These are phyloP conservation scores for Emmonsia crescens DNA, from an alignment of 2,329 filamentous ascomycete species.

Conservation along the genomic window DNA sequence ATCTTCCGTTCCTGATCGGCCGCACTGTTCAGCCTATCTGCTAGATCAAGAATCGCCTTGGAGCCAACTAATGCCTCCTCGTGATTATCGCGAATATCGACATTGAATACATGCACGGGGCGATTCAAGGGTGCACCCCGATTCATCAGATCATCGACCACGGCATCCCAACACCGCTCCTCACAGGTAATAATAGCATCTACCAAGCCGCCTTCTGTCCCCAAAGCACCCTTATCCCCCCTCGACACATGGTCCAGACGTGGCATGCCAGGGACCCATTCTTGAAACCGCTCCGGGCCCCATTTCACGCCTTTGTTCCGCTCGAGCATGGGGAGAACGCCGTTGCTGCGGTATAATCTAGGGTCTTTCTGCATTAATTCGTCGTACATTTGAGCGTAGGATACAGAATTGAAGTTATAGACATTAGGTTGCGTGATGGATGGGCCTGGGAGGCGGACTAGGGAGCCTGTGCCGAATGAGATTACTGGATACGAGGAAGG, in stretches of 20 bases:
- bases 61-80: conserved; percentile 90
- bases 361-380: conserved; percentile 80
- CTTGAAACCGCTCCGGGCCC: conserved; percentile 94
- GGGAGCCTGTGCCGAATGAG: conserved; percentile 90
- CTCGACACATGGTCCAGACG: conserved; percentile 59
- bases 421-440: conserved; percentile 90
- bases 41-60: conserved; percentile 82
- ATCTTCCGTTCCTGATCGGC: conserved; percentile 65
- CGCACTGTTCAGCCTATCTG: conserved; percentile 68
- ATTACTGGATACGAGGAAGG: conserved; percentile 86
- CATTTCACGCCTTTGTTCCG: conserved; percentile 87
- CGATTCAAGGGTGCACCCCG: conserved; percentile 79
- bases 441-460: conserved; percentile 85
- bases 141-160: conserved; percentile 82
- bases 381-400: conserved; percentile 88
- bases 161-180: conserved; percentile 95
- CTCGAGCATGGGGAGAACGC: conserved; percentile 89
- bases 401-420: conserved; percentile 95
- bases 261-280: conserved; percentile 84
- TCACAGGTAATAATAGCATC: conserved; percentile 96
- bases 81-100: conserved; percentile 97
- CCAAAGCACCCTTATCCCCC: conserved; percentile 63
- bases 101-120: conserved; percentile 94
- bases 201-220: conserved; percentile 79
- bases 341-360: conserved; percentile 80